Base-by-base conservation (phyloP, 1,139 yeast species). In the Pneumocystis sp. region DNA sequence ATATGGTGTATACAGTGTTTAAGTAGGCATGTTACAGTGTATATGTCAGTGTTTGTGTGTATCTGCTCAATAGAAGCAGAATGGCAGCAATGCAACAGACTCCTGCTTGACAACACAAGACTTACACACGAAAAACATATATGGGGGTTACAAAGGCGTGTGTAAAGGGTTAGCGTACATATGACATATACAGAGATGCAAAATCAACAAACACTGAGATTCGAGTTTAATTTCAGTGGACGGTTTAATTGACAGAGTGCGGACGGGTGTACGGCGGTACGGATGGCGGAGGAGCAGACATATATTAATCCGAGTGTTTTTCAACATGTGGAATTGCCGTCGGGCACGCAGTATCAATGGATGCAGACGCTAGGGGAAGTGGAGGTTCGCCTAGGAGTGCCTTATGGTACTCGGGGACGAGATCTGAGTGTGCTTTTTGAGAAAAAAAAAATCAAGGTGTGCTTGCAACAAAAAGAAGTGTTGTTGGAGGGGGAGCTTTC, bases 351-450 rank as follows among this genome's bases (percentile, higher is more conserved):
- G 17, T 77, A 76, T 66, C 69, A 71, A 21, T 77, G 79, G 77
- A 71, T 72, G 31, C 81, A 79, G 66, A 79, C 81, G 1, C 73
- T 79, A 37, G 75, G 73, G 66, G 82, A 79, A 57, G 74, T 79
- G 17, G 78, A 79, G 0, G 72, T 79, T 21, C 63, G 73, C 0
- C 64, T 76, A 1, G 74, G 75, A 5, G 70, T 79, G 17, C 72
- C 76, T 0, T 63, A 70, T 0, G 74, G 74, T 15, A 76, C 79
- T 0, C 71, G 79, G 6, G 78, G 78, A 61, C 77, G 76, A 65
- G 70, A 72, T 42, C 65, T 79, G 3, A 65, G 67, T 2, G 76
- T 77, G 31, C 67, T 66, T 1, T 69, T 79, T 39, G 63, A 63
- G 6, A 70, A 72, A 21, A 69, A 66, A 17, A 65, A 68, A n/a